phyloP scores from a whole-genome alignment of 1,284 basidiomycete species.

The Moesziomyces sp. region DNA sequence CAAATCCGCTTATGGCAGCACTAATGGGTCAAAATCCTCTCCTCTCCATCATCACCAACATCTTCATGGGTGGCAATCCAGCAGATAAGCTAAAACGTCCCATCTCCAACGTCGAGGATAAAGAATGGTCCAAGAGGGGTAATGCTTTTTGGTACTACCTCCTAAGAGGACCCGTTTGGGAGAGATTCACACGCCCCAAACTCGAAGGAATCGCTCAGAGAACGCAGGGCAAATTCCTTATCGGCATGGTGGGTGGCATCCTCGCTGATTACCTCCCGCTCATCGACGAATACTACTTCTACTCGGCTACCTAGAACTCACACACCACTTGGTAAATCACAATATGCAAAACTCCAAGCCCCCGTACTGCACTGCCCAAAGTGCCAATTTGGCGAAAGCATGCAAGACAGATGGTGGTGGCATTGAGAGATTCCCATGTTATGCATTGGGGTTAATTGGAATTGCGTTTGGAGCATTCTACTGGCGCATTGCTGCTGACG shows the following conservation, averaged over 20 bases:
- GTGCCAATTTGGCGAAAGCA: not conserved
- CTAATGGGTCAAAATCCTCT: conserved; percentile 60
- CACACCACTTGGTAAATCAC: no score
- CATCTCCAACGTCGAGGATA: conserved; percentile 66
- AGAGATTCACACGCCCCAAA: conserved; percentile 81
- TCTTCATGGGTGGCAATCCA: conserved; percentile 43
- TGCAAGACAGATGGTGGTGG: not conserved
- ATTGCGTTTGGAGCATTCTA: not conserved
- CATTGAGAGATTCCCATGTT: not conserved
- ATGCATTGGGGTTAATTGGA: no score
- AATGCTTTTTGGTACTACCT: conserved; percentile 85
- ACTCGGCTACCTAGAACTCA: conserved; percentile 11
- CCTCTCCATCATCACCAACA: conserved; percentile 49
- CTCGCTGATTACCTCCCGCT: conserved; percentile 90
- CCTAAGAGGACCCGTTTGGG: conserved; percentile 88
- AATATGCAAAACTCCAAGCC: no score
- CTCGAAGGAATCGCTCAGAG: conserved; percentile 74
- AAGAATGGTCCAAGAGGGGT: conserved; percentile 83
- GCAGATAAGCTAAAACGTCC: conserved; percentile 47
- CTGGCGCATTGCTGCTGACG: not conserved
- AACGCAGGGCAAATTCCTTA: conserved; percentile 76
- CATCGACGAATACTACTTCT: conserved; percentile 95
- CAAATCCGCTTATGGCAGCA: conserved; percentile 54
- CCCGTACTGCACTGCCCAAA: no score
- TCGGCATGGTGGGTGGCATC: conserved; percentile 81